Evolutionary conservation across 495 filamentous ascomycete genomes (phyloP), one percentile per base, ranked within the genome.

Genomic region (Penicillium nucicola): DNA sequence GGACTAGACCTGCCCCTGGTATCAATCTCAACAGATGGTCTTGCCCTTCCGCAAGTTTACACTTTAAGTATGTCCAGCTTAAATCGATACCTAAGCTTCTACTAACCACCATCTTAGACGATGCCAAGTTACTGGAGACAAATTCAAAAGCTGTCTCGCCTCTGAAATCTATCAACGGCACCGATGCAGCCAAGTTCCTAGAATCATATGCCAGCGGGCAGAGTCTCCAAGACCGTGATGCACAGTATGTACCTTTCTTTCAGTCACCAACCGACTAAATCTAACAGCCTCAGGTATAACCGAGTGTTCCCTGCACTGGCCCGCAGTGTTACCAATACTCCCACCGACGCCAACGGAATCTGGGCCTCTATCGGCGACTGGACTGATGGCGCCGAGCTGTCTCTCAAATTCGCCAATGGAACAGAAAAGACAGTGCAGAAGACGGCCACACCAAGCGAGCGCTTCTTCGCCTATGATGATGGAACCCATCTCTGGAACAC

Each of bases 11-110:
- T 65, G n/a, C 53, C 56, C 17, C 48, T 73, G 10, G 60, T 69
- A 1, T 73, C 71, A 1, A 52, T 76, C 5, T 76, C 71, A 8
- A 42, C 45, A 17, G 66, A 76, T 49, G 67, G 72, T 10, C 52
- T 68, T n/a, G 18, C 49, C 7, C 55, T 70, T 7, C 72, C 72
- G 2, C 37, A 70, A 13, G 53, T 76, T 1, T 76, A 73, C 42
- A 50, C 55, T 1, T 56, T 57, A 13, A 45, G 62, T 63, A 42
- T 31, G 56, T 56, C n/a, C 11, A 3, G 13, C 13, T 14, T 30
- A 12, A 7, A 8, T 20, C 23, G 13, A 14, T 15, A 12, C 14
- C 10, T 23, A 25, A 37, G 1, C 8, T 3, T 9, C 13, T 15
- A 5, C 28, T 58, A 14, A 58, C 39, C 5, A 41, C 31, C 0